Conservation (phyloP, 805 yeast genomes). For the Ogataea glucozyma region DNA sequence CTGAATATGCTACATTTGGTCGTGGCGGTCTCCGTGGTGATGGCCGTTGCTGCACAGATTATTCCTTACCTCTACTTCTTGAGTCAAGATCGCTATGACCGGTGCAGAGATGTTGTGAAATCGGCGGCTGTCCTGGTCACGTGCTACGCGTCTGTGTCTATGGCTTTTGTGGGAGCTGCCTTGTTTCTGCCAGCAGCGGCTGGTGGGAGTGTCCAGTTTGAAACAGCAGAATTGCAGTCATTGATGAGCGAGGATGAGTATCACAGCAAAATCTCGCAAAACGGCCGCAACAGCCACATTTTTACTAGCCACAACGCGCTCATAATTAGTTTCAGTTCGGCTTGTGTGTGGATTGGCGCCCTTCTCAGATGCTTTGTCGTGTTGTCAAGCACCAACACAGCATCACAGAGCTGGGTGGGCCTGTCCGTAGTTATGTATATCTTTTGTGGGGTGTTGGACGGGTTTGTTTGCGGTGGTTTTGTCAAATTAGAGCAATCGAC, state of each 20-base stretch:
- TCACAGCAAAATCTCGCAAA: no score
- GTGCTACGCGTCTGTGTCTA: slow-evolving; percentile 55
- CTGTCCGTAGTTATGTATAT: slow-evolving; percentile 63
- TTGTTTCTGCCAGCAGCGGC: slow-evolving; percentile 58
- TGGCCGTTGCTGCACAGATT: slow-evolving; percentile 66
- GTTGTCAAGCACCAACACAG: slow-evolving; percentile 38
- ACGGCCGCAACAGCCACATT: no score
- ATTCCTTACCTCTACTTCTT: slow-evolving; percentile 61
- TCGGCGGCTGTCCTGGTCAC: slow-evolving; percentile 50
- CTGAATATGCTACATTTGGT: slow-evolving; percentile 53
- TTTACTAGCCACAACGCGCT: no score
- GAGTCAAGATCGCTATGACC: slow-evolving; percentile 42
- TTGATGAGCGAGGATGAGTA: no score
- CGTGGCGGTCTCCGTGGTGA: slow-evolving; percentile 59
- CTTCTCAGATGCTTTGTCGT: slow-evolving; percentile 50
- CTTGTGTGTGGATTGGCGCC: slow-evolving; percentile 51
- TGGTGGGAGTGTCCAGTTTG: slow-evolving; percentile 42
- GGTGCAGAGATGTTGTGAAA: slow-evolving; percentile 56
- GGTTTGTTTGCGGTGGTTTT: no score
- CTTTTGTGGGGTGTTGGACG: slow-evolving; percentile 69
- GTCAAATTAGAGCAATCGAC: no score
- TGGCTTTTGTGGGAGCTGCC: slow-evolving; percentile 49
- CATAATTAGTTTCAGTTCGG: slow-evolving; percentile 46
- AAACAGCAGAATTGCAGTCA: slow-evolving; percentile 23
- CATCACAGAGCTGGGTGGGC: slow-evolving; percentile 44